Evolutionary conservation across 768 basidiomycete species (phyloP).

Genomic region (Russula vinacea): DNA sequence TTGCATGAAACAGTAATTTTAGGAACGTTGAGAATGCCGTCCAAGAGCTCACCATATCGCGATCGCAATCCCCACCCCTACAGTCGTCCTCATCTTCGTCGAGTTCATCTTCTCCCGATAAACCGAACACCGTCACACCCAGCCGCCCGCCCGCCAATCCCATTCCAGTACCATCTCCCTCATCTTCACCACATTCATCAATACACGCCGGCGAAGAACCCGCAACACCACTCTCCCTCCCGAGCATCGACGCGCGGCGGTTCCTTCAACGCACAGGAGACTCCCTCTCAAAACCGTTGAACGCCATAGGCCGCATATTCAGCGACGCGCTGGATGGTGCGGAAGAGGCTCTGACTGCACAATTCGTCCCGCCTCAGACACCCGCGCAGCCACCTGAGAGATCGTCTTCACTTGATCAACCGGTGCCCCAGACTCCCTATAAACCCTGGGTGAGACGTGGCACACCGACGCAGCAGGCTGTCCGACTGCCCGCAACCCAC

Average conservation of each 20-base stretch:
- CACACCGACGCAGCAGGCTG: constrained; percentile 41
- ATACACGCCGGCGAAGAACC: constrained; percentile 84
- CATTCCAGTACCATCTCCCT: constrained; percentile 25
- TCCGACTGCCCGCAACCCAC: constrained; percentile 29
- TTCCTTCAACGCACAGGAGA: constrained; percentile 89
- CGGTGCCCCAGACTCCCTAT: constrained; percentile 60
- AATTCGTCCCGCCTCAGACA: constrained; percentile 34
- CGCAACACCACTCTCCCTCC: constrained; percentile 70
- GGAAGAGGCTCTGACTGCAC: constrained; percentile 41
- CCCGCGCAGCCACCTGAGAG: constrained; percentile 7
- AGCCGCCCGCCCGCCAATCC: constrained; percentile 25
- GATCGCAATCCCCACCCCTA: constrained; percentile 36
- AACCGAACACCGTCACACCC: constrained; percentile 30
- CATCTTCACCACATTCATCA: constrained; percentile 26
- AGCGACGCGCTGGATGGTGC: constrained; percentile 75
- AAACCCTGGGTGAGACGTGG: constrained; percentile 63
- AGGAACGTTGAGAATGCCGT: constrained; percentile 63
- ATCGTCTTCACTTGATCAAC: background rate
- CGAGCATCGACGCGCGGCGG: constrained; percentile 68
- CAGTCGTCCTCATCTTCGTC: constrained; percentile 35
- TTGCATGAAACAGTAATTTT: background rate
- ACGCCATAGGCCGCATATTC: constrained; percentile 82
- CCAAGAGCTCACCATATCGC: constrained; percentile 44
- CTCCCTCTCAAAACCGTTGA: constrained; percentile 87
- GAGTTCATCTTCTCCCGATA: constrained; percentile 33